These are phyloP conservation scores for Pythium utonaiense DNA, from an alignment of 352 stramenopile species.

Conservation along the genomic window DNA sequence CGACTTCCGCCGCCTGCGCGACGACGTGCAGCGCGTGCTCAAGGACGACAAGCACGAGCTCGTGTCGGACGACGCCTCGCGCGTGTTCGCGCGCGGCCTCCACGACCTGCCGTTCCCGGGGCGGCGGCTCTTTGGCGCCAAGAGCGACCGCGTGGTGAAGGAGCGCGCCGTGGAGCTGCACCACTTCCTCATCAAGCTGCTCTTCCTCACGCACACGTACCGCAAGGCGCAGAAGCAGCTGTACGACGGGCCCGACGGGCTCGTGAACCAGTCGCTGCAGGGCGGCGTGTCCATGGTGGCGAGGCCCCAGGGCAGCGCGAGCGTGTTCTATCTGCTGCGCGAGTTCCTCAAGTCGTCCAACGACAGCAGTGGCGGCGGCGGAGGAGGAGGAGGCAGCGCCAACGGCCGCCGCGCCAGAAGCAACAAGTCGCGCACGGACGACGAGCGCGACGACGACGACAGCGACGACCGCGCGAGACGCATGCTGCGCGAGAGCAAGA, in stretches of 20 bases:
- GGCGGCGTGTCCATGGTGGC: conserved; percentile 31
- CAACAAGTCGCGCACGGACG: conserved; percentile 1
- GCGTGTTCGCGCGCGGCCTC: conserved; percentile 34
- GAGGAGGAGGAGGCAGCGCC: too few relatives aligned
- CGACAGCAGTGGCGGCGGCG: conserved; percentile 8
- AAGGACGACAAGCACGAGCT: conserved; percentile 47
- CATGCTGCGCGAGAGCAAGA: conserved; percentile 70
- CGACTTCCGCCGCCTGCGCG: conserved; percentile 67
- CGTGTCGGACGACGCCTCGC: conserved; percentile 43
- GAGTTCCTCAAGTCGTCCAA: conserved; percentile 66
- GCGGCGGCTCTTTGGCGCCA: conserved; percentile 63
- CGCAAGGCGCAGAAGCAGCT: conserved; percentile 67
- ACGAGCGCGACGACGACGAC: conserved; percentile 30
- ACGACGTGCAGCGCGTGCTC: conserved; percentile 64
- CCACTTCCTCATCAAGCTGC: conserved; percentile 68
- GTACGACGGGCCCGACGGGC: conserved; percentile 27
- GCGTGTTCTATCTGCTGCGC: conserved; percentile 58
- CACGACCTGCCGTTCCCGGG: conserved; percentile 47
- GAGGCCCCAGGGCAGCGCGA: conserved; percentile 48
- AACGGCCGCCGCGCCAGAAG: conserved; percentile 3
- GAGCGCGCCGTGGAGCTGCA: conserved; percentile 69
- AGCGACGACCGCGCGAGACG: conserved; percentile 18
- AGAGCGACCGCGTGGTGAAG: conserved; percentile 71
- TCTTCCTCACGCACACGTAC: conserved; percentile 72
- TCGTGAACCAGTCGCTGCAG: conserved; percentile 16